Conservation (phyloP, 352 stramenopile genomes). For the Salisapilia sapeloensis region DNA sequence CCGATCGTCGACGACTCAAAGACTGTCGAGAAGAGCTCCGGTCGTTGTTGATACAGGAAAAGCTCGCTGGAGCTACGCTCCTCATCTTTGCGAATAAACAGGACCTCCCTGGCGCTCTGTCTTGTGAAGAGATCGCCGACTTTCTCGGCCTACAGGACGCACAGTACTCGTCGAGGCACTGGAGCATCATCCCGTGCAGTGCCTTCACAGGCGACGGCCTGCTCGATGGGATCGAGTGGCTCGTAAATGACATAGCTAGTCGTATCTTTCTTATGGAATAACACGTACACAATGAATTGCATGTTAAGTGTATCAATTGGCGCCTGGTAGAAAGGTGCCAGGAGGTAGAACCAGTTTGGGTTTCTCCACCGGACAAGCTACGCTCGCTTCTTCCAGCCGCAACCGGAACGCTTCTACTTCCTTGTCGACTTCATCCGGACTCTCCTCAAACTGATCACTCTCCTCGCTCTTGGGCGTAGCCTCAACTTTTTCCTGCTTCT, state of each 20-base stretch:
- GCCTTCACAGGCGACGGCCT: conserved; percentile 93
- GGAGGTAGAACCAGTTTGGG: conserved; percentile 62
- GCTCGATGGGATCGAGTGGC: conserved; percentile 94
- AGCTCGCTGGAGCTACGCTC: conserved; percentile 95
- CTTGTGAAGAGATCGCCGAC: conserved; percentile 82
- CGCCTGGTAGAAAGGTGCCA: conserved; percentile 21
- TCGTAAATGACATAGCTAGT: conserved; percentile 91
- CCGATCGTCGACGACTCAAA: conserved; percentile 87
- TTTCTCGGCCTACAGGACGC: conserved; percentile 68
- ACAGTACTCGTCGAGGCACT: conserved; percentile 75
- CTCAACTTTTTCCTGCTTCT: too few species aligned
- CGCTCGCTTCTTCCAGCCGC: conserved; percentile 53
- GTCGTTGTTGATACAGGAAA: conserved; percentile 82
- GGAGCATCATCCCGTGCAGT: conserved; percentile 91
- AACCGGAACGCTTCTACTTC: conserved; percentile 60
- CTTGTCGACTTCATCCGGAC: conserved; percentile 39
- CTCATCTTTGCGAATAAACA: conserved; percentile 99
- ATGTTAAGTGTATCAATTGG: too few species aligned
- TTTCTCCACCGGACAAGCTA: conserved; percentile 25
- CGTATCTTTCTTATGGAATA: conserved; percentile 92
- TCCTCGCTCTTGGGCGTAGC: conserved; percentile 6
- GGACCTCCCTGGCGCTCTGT: conserved; percentile 88
- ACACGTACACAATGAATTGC: too few species aligned
- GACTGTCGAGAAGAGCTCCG: conserved; percentile 87
- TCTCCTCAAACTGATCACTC: conserved; percentile 8